Evolutionary conservation across 805 yeast genomes (phyloP), one percentile per base, ranked within the genome.

Genomic region (Henningerozyma blattae): DNA sequence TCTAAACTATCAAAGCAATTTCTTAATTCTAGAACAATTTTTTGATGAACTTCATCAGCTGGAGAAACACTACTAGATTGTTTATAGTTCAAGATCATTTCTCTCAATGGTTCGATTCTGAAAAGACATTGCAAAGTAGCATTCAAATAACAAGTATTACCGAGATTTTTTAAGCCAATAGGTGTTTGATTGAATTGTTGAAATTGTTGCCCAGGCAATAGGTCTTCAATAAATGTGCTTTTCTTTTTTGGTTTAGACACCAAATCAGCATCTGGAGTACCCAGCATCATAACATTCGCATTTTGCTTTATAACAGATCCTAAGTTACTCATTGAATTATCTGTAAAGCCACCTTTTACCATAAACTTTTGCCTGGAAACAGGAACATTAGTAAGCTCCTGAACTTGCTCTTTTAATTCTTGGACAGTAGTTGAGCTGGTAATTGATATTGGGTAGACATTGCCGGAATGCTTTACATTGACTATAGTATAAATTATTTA

Each of bases 91-190:
- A 80, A 48, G 22, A 86, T 67, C 44, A 70, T 61, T 3, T 77
- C 70, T 40, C 94, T 68, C 29, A 91, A 62, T 0, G 85, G 84
- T 35, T 72, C 70, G 19, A 89, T 70, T 22, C 84, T 80, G 58
- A 82, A 84, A 46, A 89, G 76, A 39, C 81, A 85, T 53, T 91
- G 98, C 31, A 91, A 62, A 28, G 91, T 67, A 0, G 97, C 87
- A 53, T 91, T 91, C 54, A 91, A 62, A 50, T 87, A 87, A 58
- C 98, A 91, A 0, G 98, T 91, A 51, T 91, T 91, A 15, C 98
- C 98, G 54, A 87, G 80, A 53, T 91, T 91, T 58, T 80, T 83
- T 46, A 91, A 67, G 0, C 98, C 98, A 18, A 85, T 79, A 1
- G 98, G 98, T 58, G 78, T 64, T 44, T 60, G 40, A 57, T 55